A percentile compares a stretch with the other conserved stretches of the same genome.
Conservation (phyloP, 1,284 basidiomycete species). For the Heterobasidion parviporum region DNA sequence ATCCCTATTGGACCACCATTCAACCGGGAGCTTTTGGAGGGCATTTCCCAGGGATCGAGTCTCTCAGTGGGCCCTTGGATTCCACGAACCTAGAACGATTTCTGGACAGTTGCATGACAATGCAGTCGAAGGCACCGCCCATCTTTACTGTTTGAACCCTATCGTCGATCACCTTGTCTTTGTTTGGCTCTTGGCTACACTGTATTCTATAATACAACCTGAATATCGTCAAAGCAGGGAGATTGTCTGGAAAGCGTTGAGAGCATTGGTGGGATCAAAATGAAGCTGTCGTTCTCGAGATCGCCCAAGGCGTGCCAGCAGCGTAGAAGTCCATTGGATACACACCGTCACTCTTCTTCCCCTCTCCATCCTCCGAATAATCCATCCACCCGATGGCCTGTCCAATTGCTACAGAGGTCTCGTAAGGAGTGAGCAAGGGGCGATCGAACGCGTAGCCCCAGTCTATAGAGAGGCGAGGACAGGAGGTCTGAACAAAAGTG, state of each 20-base stretch:
- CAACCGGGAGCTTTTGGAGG: conserved; percentile 12
- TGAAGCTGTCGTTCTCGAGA: conserved; percentile 39
- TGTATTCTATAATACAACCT: neutral
- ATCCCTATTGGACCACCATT: conserved; percentile 12
- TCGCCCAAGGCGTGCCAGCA: conserved; percentile 68
- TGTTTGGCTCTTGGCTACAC: neutral
- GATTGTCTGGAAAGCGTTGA: neutral
- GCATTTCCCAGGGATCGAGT: conserved; percentile 17
- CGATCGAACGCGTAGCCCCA: conserved; percentile 95
- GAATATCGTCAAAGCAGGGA: neutral
- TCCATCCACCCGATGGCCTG: conserved; percentile 60
- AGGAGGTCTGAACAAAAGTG: conserved; percentile 92
- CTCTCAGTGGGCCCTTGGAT: conserved; percentile 12
- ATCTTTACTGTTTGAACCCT: conserved; percentile 1
- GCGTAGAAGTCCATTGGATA: conserved; percentile 99
- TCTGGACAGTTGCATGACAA: conserved; percentile 15
- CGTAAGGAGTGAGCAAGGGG: conserved; percentile 91
- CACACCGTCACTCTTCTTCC: conserved; percentile 23
- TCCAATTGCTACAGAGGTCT: conserved; percentile 84
- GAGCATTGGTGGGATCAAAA: conserved; percentile 15
- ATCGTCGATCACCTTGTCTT: neutral
- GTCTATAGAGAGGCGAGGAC: conserved; percentile 93
- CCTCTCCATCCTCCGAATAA: conserved; percentile 21
- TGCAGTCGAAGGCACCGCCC: conserved; percentile 11
- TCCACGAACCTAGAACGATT: conserved; percentile 13